phyloP scores from a whole-genome alignment of 2,329 filamentous ascomycete genomes.

The Ophiostoma australiae region DNA sequence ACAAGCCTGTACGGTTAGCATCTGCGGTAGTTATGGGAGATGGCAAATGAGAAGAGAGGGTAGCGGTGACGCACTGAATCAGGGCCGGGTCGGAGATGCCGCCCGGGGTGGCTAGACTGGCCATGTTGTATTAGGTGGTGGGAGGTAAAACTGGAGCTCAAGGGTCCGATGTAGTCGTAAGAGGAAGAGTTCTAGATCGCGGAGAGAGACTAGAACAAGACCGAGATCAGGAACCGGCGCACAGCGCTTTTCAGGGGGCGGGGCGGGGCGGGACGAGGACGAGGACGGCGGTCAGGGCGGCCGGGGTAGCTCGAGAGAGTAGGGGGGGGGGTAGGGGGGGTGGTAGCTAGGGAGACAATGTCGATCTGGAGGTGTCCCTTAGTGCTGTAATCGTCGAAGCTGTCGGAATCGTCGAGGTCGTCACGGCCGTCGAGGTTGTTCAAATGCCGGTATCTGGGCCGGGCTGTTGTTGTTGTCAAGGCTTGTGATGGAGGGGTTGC shows the following conservation, averaged over 20 bases:
- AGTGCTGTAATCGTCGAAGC: neutral
- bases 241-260: constrained; percentile 11
- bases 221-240: neutral
- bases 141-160: neutral
- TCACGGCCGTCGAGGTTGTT: neutral
- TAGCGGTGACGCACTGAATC: constrained; percentile 28
- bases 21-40: neutral
- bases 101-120: constrained; percentile 28
- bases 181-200: neutral
- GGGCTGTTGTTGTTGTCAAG: neutral
- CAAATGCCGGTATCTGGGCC: neutral
- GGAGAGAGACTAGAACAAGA: neutral
- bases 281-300: constrained; percentile 3
- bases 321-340: neutral
- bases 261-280: neutral
- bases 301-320: neutral
- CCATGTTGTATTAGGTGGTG: constrained; percentile 22
- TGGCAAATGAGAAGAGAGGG: neutral
- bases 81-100: constrained; percentile 31
- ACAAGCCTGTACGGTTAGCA: constrained; percentile 59
- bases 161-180: neutral
- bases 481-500: constrained; percentile 15
- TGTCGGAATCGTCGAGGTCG: neutral
- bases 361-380: neutral
- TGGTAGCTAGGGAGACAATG: neutral